These are phyloP conservation scores for Scheffersomyces parashehatae DNA, from an alignment of 1,139 yeast genomes.

Conservation along the genomic window DNA sequence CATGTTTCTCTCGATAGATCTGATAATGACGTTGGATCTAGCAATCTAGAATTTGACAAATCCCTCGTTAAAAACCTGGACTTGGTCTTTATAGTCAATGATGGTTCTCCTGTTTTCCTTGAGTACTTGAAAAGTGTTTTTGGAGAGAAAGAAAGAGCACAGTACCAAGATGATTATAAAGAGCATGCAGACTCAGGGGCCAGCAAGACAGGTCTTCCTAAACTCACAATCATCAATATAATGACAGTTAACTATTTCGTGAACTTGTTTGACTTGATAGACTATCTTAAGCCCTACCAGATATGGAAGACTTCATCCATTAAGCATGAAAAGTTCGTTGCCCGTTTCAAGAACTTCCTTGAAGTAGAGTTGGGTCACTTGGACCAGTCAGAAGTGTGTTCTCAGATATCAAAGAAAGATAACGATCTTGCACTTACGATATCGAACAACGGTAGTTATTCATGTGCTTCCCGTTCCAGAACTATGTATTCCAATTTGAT, in stretches of 20 bases:
- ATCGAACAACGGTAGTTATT: constrained; percentile 1
- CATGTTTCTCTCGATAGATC: constrained; percentile 16
- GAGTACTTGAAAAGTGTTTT: constrained; percentile 22
- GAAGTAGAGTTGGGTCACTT: constrained; percentile 23
- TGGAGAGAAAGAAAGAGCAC: constrained; percentile 1
- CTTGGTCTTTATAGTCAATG: constrained; percentile 40
- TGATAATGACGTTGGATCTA: background rate
- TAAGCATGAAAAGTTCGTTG: constrained; percentile 23
- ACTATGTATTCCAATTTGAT: constrained; percentile 27
- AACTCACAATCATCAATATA: constrained; percentile 41
- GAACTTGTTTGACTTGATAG: constrained; percentile 40
- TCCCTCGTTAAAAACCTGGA: constrained; percentile 22
- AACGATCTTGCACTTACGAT: constrained; percentile 9
- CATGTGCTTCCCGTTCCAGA: constrained; percentile 4
- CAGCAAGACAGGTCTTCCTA: constrained; percentile 18
- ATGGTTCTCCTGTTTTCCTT: constrained; percentile 35
- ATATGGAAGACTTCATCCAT: constrained; percentile 44
- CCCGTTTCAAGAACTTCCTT: constrained; percentile 27
- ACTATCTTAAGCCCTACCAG: constrained; percentile 35
- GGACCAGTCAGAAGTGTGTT: constrained; percentile 3
- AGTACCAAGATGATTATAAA: background rate
- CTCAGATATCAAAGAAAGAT: constrained; percentile 9
- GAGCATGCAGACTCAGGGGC: background rate
- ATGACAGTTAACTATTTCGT: constrained; percentile 43
- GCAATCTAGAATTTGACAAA: constrained; percentile 5